Base-by-base conservation (phyloP, 148 eudicot genomes). In the Cornus florida region DNA sequence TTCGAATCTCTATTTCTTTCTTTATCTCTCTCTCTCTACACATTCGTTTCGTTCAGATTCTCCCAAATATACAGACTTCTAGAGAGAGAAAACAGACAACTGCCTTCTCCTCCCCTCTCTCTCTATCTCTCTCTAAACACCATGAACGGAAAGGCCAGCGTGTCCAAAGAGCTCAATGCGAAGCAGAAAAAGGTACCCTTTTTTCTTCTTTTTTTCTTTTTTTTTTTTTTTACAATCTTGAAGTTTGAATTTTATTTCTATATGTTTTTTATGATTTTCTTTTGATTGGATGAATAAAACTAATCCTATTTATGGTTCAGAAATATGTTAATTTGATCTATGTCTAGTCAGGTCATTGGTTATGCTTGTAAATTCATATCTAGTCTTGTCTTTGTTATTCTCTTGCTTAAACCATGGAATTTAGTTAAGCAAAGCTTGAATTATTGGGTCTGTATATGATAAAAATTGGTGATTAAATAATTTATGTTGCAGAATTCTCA, bases 61-160 rank as follows among this genome's bases (percentile, higher is more conserved):
- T 65, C 78, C 48, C 8, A 4, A 23, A 22, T 75, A 22, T 75
- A 39, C 28, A 64, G 64, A 71, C 66, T 13, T 33, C 1, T 24
- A 72, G 60, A 67, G 64, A 46, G 76, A 46, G 23, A 76, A 17
- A 73, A 53, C 14, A 50, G 22, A 72, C 57, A n/a, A 22, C 16
- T 80, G 17, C 17, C 20, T 74, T 57, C 39, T 11, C 20, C n/a
- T 14, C 14, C 50, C 33, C 6, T 73, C 67, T 48, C 35, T 17
- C 64, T 48, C 24, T 28, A 28, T 74, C 22, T 53, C 43, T 50
- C 71, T 43, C 50, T 70, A 2, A 16, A 11, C 76, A 69, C 76
- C 72, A 92, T 92, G 95, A 92, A 90, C 80, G 71, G 79, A 73
- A 92, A 92, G 80, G 83, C 92, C 48, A 74, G 69, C 64, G 87